phyloP scores from a whole-genome alignment of 768 basidiomycete species.

The Pleurotus tuber-regium region DNA sequence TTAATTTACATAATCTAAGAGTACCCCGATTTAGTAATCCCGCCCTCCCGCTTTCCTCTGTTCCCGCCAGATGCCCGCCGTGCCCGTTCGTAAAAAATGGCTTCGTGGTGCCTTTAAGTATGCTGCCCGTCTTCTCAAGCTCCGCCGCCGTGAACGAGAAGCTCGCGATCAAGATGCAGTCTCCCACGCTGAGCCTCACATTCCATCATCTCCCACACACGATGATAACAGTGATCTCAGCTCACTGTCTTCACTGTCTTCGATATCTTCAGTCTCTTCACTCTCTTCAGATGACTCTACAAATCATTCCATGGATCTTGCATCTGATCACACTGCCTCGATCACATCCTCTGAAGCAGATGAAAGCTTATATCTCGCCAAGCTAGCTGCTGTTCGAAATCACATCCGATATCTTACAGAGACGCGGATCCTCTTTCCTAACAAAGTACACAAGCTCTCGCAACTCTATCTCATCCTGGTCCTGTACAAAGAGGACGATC shows the following conservation, averaged over 20 bases:
- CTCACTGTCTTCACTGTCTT: not conserved
- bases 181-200: not conserved
- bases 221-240: not conserved
- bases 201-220: not conserved
- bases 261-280: not conserved
- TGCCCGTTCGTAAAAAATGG: not conserved
- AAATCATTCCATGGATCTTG: not conserved
- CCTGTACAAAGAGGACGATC: constrained; percentile 1
- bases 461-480: constrained; percentile 1
- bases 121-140: not conserved
- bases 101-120: not conserved
- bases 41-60: not conserved
- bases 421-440: not conserved
- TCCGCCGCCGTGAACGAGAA: not conserved
- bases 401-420: not conserved
- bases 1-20: not conserved
- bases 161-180: not conserved
- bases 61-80: not conserved
- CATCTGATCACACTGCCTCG: not conserved
- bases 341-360: not conserved
- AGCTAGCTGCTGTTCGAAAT: not conserved
- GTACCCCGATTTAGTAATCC: not conserved
- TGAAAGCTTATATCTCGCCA: not conserved
- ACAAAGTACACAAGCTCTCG: constrained; percentile 2
- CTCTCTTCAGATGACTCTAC: not conserved